Percentiles rank a stretch among this genome's conserved stretches.
Conservation (phyloP, 805 yeast genomes). For the Grigorovia transvaalensis region DNA sequence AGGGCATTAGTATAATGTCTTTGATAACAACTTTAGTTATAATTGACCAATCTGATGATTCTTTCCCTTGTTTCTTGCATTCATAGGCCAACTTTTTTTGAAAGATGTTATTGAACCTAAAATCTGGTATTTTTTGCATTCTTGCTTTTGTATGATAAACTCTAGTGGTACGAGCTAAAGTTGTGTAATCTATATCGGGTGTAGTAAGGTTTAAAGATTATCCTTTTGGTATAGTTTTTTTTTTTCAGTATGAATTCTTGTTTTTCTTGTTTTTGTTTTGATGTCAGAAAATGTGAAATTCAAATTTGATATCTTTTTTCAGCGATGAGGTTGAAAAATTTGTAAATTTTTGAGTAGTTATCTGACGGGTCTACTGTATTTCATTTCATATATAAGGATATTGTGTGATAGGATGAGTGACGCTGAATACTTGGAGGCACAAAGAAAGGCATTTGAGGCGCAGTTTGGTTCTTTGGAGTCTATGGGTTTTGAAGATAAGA, state of each 20-base stretch:
- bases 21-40: conserved; percentile 35
- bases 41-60: conserved; percentile 9
- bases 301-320: not conserved
- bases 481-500: conserved; percentile 42
- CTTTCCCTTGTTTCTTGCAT: conserved; percentile 13
- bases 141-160: not conserved
- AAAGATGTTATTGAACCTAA: conserved; percentile 58
- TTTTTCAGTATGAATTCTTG: no score
- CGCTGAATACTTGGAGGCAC: conserved; percentile 31
- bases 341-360: no score
- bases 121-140: conserved; percentile 39
- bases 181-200: no score
- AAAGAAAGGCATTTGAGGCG: conserved; percentile 49
- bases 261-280: not conserved
- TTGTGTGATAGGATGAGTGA: not conserved
- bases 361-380: no score
- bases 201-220: no score
- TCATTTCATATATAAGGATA: no score
- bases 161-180: no score
- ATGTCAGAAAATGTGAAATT: not conserved
- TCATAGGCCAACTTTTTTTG: conserved; percentile 29
- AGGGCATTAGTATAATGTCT: conserved; percentile 45
- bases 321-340: not conserved
- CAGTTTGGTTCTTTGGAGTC: conserved; percentile 52
- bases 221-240: no score